Evolutionary conservation across 129 eudicot species (phyloP).

Genomic region (Heracleum sosnowskyi): DNA sequence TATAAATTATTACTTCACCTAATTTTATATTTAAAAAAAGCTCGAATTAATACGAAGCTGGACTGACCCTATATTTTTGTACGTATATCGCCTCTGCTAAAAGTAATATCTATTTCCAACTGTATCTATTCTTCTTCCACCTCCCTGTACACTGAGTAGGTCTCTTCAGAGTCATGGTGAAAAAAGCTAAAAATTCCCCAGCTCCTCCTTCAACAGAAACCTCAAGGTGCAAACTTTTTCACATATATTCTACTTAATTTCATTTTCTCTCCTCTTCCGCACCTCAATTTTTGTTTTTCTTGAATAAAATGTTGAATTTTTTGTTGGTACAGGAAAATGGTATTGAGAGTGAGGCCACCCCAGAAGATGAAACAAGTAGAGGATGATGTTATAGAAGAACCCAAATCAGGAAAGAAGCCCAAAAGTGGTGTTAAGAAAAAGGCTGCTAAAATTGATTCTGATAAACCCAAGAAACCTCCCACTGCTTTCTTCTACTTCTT

Average conservation of each 20-base stretch:
- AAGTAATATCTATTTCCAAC: neutral
- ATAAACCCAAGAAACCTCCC: constrained; percentile 90
- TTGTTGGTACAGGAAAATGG: constrained; percentile 37
- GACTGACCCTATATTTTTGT: no score
- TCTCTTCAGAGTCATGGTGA: constrained; percentile 30
- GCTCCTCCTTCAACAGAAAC: constrained; percentile 22
- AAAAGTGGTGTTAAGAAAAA: constrained; percentile 35
- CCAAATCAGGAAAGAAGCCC: constrained; percentile 33
- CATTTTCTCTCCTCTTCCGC: neutral
- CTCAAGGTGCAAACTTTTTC: neutral
- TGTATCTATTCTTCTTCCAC: constrained; percentile 1
- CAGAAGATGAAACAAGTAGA: constrained; percentile 23
- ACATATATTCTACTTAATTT: neutral
- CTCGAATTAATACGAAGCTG: no score
- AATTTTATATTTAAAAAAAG: no score
- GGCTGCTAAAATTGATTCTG: constrained; percentile 47
- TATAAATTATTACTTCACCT: no score
- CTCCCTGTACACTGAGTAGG: constrained; percentile 5
- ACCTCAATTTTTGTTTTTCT: neutral
- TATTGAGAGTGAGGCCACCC: constrained; percentile 29
- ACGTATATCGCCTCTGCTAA: no score
- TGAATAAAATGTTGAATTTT: neutral
- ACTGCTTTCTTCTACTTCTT: constrained; percentile 92
- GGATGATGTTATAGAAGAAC: neutral
- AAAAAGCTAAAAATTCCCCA: constrained; percentile 17